phyloP scores from a whole-genome alignment of 306 rosid genomes.

The Cicer pinnatifidum region DNA sequence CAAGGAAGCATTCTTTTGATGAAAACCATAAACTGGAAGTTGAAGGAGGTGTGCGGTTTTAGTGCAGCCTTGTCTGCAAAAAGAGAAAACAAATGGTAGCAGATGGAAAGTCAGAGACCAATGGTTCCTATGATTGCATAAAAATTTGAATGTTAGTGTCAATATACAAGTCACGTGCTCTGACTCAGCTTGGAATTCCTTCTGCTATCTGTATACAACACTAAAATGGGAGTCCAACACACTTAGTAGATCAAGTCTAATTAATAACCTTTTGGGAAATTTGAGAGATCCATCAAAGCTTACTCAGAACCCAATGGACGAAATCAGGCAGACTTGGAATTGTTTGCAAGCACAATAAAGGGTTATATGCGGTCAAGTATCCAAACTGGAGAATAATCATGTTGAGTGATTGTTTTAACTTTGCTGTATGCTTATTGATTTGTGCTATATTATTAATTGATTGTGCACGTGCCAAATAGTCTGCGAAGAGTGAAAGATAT shows the following conservation, averaged over 20 bases:
- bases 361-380: not conserved
- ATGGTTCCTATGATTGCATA: not conserved
- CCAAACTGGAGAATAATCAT: not conserved
- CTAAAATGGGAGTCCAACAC: not conserved
- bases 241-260: not conserved
- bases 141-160: not conserved
- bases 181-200: slow-evolving; percentile 23
- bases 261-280: not conserved
- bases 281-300: not conserved
- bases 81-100: slow-evolving; percentile 2
- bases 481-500: slow-evolving; percentile 9
- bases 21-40: slow-evolving; percentile 35
- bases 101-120: slow-evolving; percentile 29
- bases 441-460: not conserved
- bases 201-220: slow-evolving; percentile 13
- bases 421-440: not conserved
- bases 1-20: slow-evolving; percentile 21
- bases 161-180: not conserved
- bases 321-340: not conserved
- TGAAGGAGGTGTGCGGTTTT: slow-evolving; percentile 17
- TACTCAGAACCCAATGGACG: not conserved
- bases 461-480: slow-evolving; percentile 5
- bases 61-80: slow-evolving; percentile 8
- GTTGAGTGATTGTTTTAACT: slow-evolving; percentile 11
- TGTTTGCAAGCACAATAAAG: slow-evolving; percentile 5